Evolutionary conservation across 2,329 filamentous ascomycete genomes (phyloP), one percentile per base, ranked within the genome.

Genomic region (Lachnellula subtilissima): DNA sequence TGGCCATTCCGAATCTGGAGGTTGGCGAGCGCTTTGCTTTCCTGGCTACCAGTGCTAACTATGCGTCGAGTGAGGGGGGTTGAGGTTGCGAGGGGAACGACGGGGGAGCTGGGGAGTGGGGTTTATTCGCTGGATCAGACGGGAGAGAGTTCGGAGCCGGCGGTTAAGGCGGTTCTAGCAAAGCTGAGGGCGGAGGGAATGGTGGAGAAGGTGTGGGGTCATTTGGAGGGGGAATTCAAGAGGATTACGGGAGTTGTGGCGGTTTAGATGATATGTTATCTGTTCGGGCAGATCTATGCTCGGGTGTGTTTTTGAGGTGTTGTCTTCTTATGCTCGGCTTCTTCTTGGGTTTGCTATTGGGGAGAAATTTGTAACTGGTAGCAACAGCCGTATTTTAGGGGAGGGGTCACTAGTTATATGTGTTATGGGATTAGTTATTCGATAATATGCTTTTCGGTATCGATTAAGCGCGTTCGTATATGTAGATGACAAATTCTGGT

Each of bases 1-100:
- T 54, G 14, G 52, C 11, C 23, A 32, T 46, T 22, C 47, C 45
- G 1, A 51, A 42, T 11, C 35, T 64, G 2, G 71, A 73, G 53
- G 64, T 58, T 39, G 73, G 72, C n/a, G 70, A 72, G 56, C 59
- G 72, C 5, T 69, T 73, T 59, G 40, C 72, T 23, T 73, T 66
- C 52, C 50, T 70, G 3, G 65, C 64, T 5, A 74, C 71, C 4
- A 73, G 70, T 57, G 69, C 66, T 5, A 63, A 59, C 37, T 74
- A 66, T 58, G 37, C 65, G 3, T 49, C 52, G 11, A 28, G n/a
- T 15, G 47, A 53, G 19, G 55, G 48, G 50, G 22, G 19, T 61
- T 12, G 50, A 11, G 4, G 48, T 64, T 22, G 66, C 65, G 15
- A 62, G 54, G 17, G 71, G 70, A 12, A 67, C 58, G n/a, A 62